Base-by-base conservation (phyloP, 768 basidiomycete genomes). In the Russula sp. region DNA sequence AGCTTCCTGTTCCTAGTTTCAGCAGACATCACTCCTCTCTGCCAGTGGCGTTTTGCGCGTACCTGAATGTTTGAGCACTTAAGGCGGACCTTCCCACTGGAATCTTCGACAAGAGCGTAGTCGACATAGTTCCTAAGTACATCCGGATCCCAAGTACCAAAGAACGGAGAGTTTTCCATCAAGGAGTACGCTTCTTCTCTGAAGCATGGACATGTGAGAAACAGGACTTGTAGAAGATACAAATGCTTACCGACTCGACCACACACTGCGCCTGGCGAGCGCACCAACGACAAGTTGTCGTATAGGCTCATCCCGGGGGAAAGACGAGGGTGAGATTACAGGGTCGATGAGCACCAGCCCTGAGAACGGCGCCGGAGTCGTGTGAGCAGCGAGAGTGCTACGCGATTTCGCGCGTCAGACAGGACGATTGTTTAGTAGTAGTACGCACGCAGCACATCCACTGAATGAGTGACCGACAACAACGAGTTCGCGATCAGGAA, bases 391-490 rank as follows among this genome's bases (percentile, higher is more conserved):
- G 44, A 85, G 81, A n/a, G 83, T 72, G 18, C 88, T 91, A 67
- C 13, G 16, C n/a, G n/a, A 32, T 10, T 32, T 34, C 16, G 13
- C 11, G 63, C 18, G 10, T 57, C 34, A 49, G 24, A 68, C 22
- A 64, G 49, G 34, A 59, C 44, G 42, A 24, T 36, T n/a, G 24
- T 53, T n/a, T 52, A 24, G 9, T 10, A 57, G 36, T 20, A 50
- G 49, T 53, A 79, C 90, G 71, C 71, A 92, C 86, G 84, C 80
- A 2, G 85, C 84, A 71, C 86, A 87, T 2, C 90, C 94, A 22
- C 94, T 91, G 58, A 91, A 86, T 0, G 92, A 94, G 72, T 97
- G 94, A 0, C 92, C 94, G 4, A 93, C 76, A 5, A 79, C 84
- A 24, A 93, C 77, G 2, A 94, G 70, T n/a, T 74, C 82, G 38